Evolutionary conservation across 306 rosid genomes (phyloP), one percentile per base, ranked within the genome.

Genomic region (Castanospermum australe): DNA sequence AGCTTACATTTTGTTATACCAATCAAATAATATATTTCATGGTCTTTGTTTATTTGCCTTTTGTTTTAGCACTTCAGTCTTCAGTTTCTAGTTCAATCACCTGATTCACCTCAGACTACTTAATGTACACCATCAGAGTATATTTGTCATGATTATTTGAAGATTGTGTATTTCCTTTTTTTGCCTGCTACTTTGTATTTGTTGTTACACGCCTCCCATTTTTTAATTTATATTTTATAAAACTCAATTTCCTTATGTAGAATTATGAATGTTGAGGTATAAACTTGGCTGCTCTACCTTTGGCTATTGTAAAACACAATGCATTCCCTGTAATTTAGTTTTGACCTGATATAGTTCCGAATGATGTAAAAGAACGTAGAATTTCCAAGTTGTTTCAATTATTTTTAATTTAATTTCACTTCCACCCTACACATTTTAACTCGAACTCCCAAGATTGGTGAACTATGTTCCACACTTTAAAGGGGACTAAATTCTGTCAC

Each of bases 251-350:
- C 51, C 35, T 41, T 55, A n/a, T 61, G 21, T 17, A 57, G 44
- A 67, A 66, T 81, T 71, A n/a, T 33, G 56, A 61, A 66, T 39
- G 56, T 20, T 21, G 54, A 45, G 65, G 30, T 70, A 73, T 71
- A 48, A 15, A 42, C 28, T 17, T 42, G 42, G 44, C 13, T 55
- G 22, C 71, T 32, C 25, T 15, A 69, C 60, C 25, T 70, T 47
- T 79, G 25, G 47, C 41, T 47, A 22, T 4, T 70, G 55, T 5
- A 20, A 67, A 68, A 36, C 17, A 38, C 55, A 24, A 41, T 55
- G 54, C 41, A 55, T 32, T 33, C 65, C 12, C 32, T 48, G 11
- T 61, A 36, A 48, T 60, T 36, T 48, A 36, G 24, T 17, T 21
- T 15, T 79, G 51, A 60, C 22, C 47, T 79, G 45, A 66, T 42